Base-by-base conservation (phyloP, 1,284 basidiomycete species). In the Pseudomicrostroma phylloplanum region DNA sequence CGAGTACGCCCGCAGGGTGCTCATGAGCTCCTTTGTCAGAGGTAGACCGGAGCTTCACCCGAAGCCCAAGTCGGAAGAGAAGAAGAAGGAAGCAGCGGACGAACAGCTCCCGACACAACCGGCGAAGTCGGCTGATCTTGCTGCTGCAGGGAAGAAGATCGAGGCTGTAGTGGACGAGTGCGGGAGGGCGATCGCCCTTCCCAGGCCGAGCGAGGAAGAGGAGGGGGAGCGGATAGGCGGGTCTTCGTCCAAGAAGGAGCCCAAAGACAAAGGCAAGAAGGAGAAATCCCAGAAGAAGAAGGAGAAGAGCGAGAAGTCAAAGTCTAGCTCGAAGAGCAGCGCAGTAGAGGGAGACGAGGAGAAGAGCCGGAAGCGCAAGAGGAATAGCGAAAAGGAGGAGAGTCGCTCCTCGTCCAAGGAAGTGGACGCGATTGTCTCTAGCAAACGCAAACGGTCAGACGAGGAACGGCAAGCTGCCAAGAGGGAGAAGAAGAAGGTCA, bases 11-110 rank as follows among this genome's bases (percentile, higher is more conserved):
- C 55, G 73, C 1, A 74, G 70, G 30, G 66, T 66, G 42, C 67
- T 78, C 55, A 77, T 77, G 75, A 71, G 69, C 63, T 67, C 66
- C 26, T 78, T 78, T 58, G 65, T 74, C 1, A 67, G 73, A 12
- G 76, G 76, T n/a, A n/a, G 58, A 25, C 21, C 51, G 25, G 51
- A 54, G 13, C 51, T 25, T 54, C 15, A 21, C 21, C 43, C 26
- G 3, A 13, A 17, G 51, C 19, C 15, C 17, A 17, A 54, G 21
- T 54, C 51, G 13, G 51, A 54, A 6, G 21, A 54, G 21, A 48
- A 56, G 36, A 56, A 42, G 23, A 54, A 56, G 21, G 58, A 63
- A 1, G 63, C 65, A 4, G 55, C 57, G 15, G 55, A 58, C 13
- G 63, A 67, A 25, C 23, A 39, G 12, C 15, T 25, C 13, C 55